These are phyloP conservation scores for Cadophora gregata DNA, from an alignment of 2,329 filamentous ascomycete genomes.

Conservation along the genomic window DNA sequence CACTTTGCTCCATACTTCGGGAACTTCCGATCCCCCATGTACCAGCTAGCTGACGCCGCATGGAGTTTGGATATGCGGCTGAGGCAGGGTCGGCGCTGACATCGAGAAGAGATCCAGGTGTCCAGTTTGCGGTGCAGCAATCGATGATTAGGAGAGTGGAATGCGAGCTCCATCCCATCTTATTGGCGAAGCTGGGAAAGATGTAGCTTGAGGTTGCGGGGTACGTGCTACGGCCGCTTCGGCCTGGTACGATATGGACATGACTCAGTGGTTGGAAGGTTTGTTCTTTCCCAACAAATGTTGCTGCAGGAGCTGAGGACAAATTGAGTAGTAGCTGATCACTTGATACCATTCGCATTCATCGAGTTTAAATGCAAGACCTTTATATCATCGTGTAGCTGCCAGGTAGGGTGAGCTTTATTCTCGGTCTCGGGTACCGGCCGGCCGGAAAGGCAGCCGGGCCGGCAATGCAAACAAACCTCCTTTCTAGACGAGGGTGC, in stretches of 20 bases:
- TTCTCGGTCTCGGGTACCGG: not conserved
- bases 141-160: conserved; percentile 54
- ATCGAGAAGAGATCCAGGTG: conserved; percentile 49
- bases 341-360: not conserved
- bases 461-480: conserved; percentile 11
- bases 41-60: conserved; percentile 48
- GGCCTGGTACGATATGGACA: not conserved
- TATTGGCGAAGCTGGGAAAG: conserved; percentile 21
- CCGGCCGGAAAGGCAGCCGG: conserved; percentile 1
- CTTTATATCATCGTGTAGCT: not conserved
- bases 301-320: not conserved
- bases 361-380: not conserved
- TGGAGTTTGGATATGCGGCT: conserved; percentile 46
- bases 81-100: conserved; percentile 47
- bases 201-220: conserved; percentile 9
- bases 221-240: not conserved
- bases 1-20: conserved; percentile 53
- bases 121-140: conserved; percentile 55
- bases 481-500: conserved; percentile 4
- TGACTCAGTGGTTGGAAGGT: not conserved
- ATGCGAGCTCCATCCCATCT: conserved; percentile 51
- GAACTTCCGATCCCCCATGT: conserved; percentile 47
- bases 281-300: not conserved
- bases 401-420: not conserved
- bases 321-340: no score